Percentiles rank a stretch among this genome's conserved stretches.
Evolutionary conservation across 2,329 filamentous ascomycete species (phyloP).

Genomic region (Pseudocercospora macadamiae): DNA sequence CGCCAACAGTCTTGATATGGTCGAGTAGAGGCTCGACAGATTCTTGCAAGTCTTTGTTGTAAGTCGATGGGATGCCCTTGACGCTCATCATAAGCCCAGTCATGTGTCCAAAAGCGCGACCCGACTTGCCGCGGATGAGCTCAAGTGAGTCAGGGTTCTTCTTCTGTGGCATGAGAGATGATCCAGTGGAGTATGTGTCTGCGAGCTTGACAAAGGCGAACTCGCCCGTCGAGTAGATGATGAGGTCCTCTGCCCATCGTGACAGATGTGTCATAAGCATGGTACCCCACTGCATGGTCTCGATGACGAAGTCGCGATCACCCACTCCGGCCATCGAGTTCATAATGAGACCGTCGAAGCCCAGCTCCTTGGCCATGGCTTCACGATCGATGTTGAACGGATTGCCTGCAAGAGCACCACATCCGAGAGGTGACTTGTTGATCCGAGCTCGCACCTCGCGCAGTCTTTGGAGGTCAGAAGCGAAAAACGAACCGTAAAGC

Average conservation of each 20-base stretch:
- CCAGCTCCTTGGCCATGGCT: conserved; percentile 76
- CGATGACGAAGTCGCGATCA: conserved; percentile 80
- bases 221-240: conserved; percentile 76
- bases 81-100: conserved; percentile 76
- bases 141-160: conserved; percentile 78
- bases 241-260: conserved; percentile 82
- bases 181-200: conserved; percentile 79
- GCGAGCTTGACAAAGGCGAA: conserved; percentile 76
- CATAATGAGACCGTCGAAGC: conserved; percentile 73
- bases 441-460: conserved; percentile 73
- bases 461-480: conserved; percentile 74
- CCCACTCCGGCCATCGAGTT: conserved; percentile 78
- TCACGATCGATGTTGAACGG: conserved; percentile 80
- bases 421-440: conserved; percentile 71
- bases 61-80: conserved; percentile 77
- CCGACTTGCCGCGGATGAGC: conserved; percentile 75
- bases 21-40: conserved; percentile 84
- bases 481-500: conserved; percentile 72
- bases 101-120: conserved; percentile 79
- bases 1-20: conserved; percentile 76
- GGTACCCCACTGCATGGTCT: conserved; percentile 78
- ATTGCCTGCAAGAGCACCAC: conserved; percentile 79
- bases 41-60: conserved; percentile 94
- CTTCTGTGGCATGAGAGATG: conserved; percentile 80
- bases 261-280: conserved; percentile 80